Percentiles rank a stretch among this genome's conserved stretches.
Conservation (phyloP, 495 filamentous ascomycete species). For the Daldinia grandis region DNA sequence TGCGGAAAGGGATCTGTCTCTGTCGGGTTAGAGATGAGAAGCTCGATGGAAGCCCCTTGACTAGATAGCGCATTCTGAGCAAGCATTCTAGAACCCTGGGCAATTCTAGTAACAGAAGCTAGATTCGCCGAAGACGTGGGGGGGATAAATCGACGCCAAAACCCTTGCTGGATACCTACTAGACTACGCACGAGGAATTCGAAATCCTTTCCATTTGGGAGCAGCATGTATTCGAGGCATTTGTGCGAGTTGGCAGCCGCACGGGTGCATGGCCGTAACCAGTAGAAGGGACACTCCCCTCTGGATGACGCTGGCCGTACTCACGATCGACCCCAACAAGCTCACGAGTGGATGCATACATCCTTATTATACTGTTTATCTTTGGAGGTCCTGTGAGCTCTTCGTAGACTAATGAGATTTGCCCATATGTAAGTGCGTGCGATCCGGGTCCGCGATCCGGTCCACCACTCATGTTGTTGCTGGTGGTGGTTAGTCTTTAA, state of each 20-base stretch:
- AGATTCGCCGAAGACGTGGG: conserved; percentile 39
- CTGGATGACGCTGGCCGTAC: conserved; percentile 11
- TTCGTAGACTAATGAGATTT: conserved; percentile 29
- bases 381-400: conserved; percentile 11
- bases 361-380: conserved; percentile 20
- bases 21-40: conserved; percentile 24
- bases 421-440: conserved; percentile 14
- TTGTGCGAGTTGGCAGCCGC: conserved; percentile 15
- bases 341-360: background rate
- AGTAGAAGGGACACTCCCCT: conserved; percentile 5
- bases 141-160: conserved; percentile 23
- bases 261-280: conserved; percentile 19
- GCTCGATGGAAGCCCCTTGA: conserved; percentile 17
- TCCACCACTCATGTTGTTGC: conserved; percentile 28
- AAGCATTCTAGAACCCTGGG: conserved; percentile 38
- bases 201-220: conserved; percentile 29
- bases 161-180: conserved; percentile 15
- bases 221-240: conserved; percentile 15
- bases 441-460: conserved; percentile 33
- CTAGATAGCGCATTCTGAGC: conserved; percentile 20
- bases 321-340: conserved; percentile 10
- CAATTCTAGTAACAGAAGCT: conserved; percentile 33
- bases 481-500: conserved; percentile 25
- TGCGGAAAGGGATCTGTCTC: conserved; percentile 11
- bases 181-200: conserved; percentile 21